phyloP scores from a whole-genome alignment of 306 rosid genomes.

The Quercus aquifolioides region DNA sequence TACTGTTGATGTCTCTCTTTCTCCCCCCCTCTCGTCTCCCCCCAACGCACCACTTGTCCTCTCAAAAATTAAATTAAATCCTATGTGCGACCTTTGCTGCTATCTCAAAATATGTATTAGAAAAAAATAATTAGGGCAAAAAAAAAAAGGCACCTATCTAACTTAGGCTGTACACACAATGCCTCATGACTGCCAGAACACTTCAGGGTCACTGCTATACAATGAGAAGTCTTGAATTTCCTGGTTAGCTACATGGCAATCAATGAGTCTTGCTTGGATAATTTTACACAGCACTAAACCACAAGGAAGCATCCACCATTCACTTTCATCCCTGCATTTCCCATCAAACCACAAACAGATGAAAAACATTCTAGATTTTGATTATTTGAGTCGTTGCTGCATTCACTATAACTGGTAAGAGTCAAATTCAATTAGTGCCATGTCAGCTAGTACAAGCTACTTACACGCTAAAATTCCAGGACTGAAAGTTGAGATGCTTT shows the following conservation, averaged over 20 bases:
- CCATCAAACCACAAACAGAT: slow-evolving; percentile 2
- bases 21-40: not conserved
- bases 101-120: not conserved
- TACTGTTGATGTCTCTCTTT: not conserved
- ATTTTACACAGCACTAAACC: slow-evolving; percentile 74
- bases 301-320: slow-evolving; percentile 97
- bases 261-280: slow-evolving; percentile 79
- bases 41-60: not conserved
- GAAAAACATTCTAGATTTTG: slow-evolving; percentile 11
- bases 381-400: not conserved
- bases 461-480: slow-evolving; percentile 96
- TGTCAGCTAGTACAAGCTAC: slow-evolving; percentile 14
- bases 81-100: not conserved
- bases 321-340: slow-evolving; percentile 90
- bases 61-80: not conserved
- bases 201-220: slow-evolving; percentile 73
- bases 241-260: slow-evolving; percentile 86
- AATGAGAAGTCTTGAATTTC: slow-evolving; percentile 87
- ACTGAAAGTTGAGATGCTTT: slow-evolving; percentile 56
- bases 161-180: slow-evolving; percentile 9
- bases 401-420: not conserved
- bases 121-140: slow-evolving; percentile 1
- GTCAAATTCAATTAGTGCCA: not conserved
- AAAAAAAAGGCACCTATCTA: not conserved
- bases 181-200: slow-evolving; percentile 76